Evolutionary conservation across 805 yeast species (phyloP), one percentile per base, ranked within the genome.

Genomic region (Metschnikowia amazonensis): DNA sequence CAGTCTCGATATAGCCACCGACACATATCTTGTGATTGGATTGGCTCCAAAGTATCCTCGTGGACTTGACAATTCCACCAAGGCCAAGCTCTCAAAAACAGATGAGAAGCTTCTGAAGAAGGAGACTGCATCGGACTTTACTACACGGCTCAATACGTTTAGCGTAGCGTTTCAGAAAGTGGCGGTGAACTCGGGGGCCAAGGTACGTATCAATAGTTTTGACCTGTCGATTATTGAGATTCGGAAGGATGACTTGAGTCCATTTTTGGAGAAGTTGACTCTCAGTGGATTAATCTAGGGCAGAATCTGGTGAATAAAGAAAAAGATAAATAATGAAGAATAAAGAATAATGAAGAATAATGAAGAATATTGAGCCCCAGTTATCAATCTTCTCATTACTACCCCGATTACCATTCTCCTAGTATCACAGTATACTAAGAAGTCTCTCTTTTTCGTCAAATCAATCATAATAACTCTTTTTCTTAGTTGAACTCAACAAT

Each of bases 181-280:
- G 23, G 94, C 97, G 1, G 75, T 74, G 36, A 79, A 79, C 17
- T 86, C 96, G 5, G 92, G 89, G 34, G 97, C 97, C 2, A 82
- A 86, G 55, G 89, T 89, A 16, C 77, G 92, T 57, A 86, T 94
- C 50, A 98, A 94, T 63, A 89, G 96, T 59, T 94, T 94, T 66
- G 98, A 94, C 62, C 86, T 95, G 52, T 82, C 97, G 3, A 87
- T 94, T 18, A 89, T 94, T 36, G 97, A 94, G 66, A 82, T 94
- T 35, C 69, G 88, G 48, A 84, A 82, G 59, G 96, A 90, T 40
- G 99, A 94, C 62, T 69, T 94, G 51, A 74, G 89, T 4, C 87
- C 96, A 41, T 94, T 94, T 59, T 66, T 94, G 49, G 98, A 94
- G 61, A 80, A 81, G 47, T 69, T 92, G 50, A 87, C 96, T 9